phyloP scores from a whole-genome alignment of 176 grass and related monocot species.

The Rhynchospora breviuscula region DNA sequence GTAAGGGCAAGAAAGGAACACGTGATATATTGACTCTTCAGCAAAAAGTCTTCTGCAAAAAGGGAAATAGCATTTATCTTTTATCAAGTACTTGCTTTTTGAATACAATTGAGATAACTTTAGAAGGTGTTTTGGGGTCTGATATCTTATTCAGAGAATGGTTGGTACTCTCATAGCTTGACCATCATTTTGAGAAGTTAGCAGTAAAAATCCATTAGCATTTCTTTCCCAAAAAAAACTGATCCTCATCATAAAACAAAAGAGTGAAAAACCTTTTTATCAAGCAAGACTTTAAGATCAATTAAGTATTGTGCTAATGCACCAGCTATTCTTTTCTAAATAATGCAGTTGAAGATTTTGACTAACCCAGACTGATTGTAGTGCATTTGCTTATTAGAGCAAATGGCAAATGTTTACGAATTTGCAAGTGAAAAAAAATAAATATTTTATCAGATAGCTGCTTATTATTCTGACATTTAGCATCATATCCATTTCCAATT shows the following conservation, averaged over 20 bases:
- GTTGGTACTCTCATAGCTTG: neutral
- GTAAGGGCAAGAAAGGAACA: neutral
- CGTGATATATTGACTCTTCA: neutral
- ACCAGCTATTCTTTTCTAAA: neutral
- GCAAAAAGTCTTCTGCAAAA: neutral
- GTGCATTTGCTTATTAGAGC: too few species aligned
- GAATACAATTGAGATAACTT: neutral
- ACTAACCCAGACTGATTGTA: too few species aligned
- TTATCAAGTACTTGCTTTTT: neutral
- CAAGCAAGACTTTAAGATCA: neutral
- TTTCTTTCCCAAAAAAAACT: neutral
- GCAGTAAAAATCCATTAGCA: neutral
- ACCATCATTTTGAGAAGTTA: neutral
- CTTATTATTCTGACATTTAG: too few species aligned
- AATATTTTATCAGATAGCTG: too few species aligned
- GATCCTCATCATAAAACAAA: neutral
- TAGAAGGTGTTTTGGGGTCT: neutral
- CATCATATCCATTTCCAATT: too few species aligned
- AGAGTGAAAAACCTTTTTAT: neutral
- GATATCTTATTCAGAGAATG: neutral
- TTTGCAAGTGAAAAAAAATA: too few species aligned
- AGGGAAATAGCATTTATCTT: neutral
- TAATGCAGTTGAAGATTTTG: neutral
- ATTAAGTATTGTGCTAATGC: neutral
- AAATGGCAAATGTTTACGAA: too few species aligned